Evolutionary conservation across 2,329 filamentous ascomycete genomes (phyloP), one percentile per base, ranked within the genome.

Genomic region (Aspergillus versicolor): DNA sequence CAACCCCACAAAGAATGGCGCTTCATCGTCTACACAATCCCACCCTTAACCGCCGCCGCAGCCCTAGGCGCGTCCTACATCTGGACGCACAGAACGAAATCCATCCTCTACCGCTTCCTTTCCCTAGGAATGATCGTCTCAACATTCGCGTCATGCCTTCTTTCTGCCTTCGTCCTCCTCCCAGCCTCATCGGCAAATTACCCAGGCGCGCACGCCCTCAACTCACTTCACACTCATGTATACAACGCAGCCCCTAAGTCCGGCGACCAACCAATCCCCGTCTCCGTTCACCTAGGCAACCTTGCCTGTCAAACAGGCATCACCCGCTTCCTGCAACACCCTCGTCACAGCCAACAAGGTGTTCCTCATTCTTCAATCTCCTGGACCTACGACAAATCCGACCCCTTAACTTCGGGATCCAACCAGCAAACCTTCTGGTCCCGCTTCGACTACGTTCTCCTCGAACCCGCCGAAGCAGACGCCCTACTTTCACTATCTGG

Each of bases 1-100:
- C 89, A 96, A 60, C 92, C 93, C 0, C 94, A 99, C 78, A 99
- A 99, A 72, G 94, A 99, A 77, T 89, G 92, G 72, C 89, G 94
- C 17, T 99, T 99, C 79, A 88, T 99, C 65, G 86, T 97, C 67
- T 97, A 97, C 75, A 82, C 86, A 52, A 81, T 96, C 22, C 94
- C 94, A 0, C 82, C 88, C 0, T 78, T 97, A 30, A 96, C 92
- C 0, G 88, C 88, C 11, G 84, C 88, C 3, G 88, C 91, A 0
- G 87, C 91, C 3, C 81, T 91, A 4, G 88, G 87, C 19, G 90
- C 91, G 13, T 83, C 85, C 55, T 88, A 86, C 73, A 77, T 95
- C 62, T 89, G 85, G 76, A 81, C 78, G 1, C 86, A 88, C 41
- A 79, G 84, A n/a, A 68, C 77, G 5, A 92, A 91, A 70, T 84